A percentile compares a stretch with the other conserved stretches of the same genome.
Evolutionary conservation across 2,329 filamentous ascomycete species (phyloP).

Genomic region (Talaromyces sp.): DNA sequence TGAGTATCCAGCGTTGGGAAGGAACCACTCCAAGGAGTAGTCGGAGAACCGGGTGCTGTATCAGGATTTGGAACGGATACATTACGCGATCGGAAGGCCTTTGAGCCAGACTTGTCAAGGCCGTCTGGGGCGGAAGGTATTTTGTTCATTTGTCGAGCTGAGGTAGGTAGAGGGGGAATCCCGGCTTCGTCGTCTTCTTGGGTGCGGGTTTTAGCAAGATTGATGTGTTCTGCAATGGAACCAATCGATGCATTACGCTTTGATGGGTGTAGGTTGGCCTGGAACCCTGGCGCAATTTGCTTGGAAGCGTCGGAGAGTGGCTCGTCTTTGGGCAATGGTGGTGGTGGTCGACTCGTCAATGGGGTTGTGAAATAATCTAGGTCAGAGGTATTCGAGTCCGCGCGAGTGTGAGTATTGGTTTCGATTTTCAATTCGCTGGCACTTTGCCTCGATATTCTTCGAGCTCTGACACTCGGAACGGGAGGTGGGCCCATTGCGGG

Average conservation of each 20-base stretch:
- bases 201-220: conserved; percentile 47
- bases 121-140: conserved; percentile 43
- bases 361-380: conserved; percentile 32
- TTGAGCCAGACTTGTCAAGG: conserved; percentile 70
- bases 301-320: conserved; percentile 19
- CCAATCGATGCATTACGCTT: conserved; percentile 37
- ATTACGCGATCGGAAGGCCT: conserved; percentile 73
- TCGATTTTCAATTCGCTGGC: conserved; percentile 87
- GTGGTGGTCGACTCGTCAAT: conserved; percentile 26
- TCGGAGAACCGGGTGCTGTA: conserved; percentile 68
- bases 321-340: conserved; percentile 35
- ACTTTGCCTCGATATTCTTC: conserved; percentile 79
- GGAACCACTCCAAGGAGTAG: conserved; percentile 71
- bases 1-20: conserved; percentile 57
- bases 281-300: conserved; percentile 15
- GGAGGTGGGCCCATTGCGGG: conserved; percentile 26
- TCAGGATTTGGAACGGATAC: conserved; percentile 66
- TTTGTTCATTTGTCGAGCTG: conserved; percentile 41
- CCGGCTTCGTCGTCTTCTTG: conserved; percentile 46
- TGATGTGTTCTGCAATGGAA: conserved; percentile 42
- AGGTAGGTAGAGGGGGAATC: conserved; percentile 36
- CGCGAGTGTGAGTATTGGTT: conserved; percentile 54
- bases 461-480: conserved; percentile 65
- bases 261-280: conserved; percentile 28
- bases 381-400: conserved; percentile 21